phyloP scores from a whole-genome alignment of 805 yeast species.

The Kazachstania psychrophila region DNA sequence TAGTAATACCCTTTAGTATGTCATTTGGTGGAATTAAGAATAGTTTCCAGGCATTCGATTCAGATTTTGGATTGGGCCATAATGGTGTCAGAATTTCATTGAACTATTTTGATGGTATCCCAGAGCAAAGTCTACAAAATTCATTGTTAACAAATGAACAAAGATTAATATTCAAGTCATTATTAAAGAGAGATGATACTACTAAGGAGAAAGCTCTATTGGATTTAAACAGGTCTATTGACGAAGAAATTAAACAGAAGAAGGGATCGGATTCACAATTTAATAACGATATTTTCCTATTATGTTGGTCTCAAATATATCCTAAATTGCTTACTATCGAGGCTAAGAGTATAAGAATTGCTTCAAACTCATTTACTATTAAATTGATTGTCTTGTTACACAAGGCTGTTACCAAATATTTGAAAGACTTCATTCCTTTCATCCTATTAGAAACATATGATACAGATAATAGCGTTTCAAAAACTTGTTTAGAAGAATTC shows the following conservation, averaged over 20 bases:
- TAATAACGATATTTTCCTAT: conserved; percentile 46
- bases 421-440: conserved; percentile 63
- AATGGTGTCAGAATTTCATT: conserved; percentile 50
- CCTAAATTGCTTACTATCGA: conserved; percentile 70
- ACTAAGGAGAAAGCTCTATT: conserved; percentile 73
- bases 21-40: conserved; percentile 23
- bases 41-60: conserved; percentile 19
- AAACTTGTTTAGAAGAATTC: conserved; percentile 40
- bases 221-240: conserved; percentile 39
- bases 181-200: conserved; percentile 70
- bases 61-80: conserved; percentile 32
- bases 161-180: conserved; percentile 60
- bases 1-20: conserved; percentile 9
- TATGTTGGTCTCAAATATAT: conserved; percentile 71
- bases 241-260: conserved; percentile 5
- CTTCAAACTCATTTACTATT: conserved; percentile 59
- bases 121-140: conserved; percentile 49
- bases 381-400: conserved; percentile 40
- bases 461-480: conserved; percentile 51
- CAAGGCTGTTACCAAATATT: conserved; percentile 51
- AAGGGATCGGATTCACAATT: conserved; percentile 8
- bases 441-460: conserved; percentile 70
- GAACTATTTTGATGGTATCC: conserved; percentile 68
- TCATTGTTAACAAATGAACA: conserved; percentile 36
- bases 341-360: conserved; percentile 52